Conservation (phyloP, 2,329 filamentous ascomycete genomes). For the Periconia sp. region DNA sequence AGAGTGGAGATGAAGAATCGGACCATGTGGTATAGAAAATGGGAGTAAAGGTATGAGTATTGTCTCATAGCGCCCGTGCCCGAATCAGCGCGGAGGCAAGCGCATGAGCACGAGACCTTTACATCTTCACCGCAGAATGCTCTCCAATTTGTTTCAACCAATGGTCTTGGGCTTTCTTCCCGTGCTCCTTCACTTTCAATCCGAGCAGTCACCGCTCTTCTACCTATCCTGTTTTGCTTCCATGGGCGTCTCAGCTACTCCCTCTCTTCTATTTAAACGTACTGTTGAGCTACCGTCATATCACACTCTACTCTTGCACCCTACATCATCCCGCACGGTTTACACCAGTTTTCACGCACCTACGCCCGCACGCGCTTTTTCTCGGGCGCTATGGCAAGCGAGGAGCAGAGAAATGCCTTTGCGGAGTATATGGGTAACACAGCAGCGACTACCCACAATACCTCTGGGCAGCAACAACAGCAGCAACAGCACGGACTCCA, state of each 20-base stretch:
- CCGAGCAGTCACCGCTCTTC: no score
- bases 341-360: no score
- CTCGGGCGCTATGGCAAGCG: conserved; percentile 30
- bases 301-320: no score
- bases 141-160: no score
- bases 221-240: no score
- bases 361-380: conserved; percentile 22
- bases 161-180: no score
- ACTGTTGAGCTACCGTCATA: no score
- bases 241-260: no score
- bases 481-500: conserved; percentile 8
- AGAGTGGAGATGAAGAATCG: not conserved
- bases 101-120: not conserved
- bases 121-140: conserved; percentile 3
- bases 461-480: conserved; percentile 14
- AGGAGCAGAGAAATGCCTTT: conserved; percentile 38
- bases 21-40: not conserved
- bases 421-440: conserved; percentile 36
- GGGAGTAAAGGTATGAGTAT: conserved; percentile 1
- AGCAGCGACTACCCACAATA: conserved; percentile 17
- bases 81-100: conserved; percentile 5
- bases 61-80: conserved; percentile 1
- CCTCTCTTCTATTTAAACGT: no score
- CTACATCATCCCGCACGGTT: no score
- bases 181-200: no score